Evolutionary conservation across 257 asterid species (phyloP).

Genomic region (Solanum verrucosum): DNA sequence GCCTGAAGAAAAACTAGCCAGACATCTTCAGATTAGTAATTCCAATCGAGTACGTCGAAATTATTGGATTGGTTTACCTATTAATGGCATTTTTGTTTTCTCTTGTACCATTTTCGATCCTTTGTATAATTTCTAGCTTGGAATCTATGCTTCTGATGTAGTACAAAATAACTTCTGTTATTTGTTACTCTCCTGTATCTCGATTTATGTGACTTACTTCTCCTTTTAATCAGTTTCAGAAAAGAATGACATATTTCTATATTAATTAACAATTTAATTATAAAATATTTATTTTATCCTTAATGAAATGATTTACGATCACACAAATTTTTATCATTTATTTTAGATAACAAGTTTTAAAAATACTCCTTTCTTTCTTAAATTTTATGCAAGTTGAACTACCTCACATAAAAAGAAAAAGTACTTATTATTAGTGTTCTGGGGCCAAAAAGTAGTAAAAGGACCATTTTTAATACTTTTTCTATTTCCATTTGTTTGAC

Average conservation of each 20-base stretch:
- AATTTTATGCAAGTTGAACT: rapidly evolving
- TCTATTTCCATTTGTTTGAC: neutral
- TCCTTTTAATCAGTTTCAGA: no score
- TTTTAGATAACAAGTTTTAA: no score
- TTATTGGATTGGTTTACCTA: neutral
- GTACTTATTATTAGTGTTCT: neutral
- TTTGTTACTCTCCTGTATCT: rapidly evolving
- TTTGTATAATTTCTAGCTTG: neutral
- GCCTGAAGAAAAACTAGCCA: constrained; percentile 32
- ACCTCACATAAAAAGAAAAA: no score
- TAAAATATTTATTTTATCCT: no score
- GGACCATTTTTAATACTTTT: no score
- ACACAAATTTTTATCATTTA: no score
- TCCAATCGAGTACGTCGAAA: neutral
- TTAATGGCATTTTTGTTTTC: constrained; percentile 6
- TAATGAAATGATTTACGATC: no score
- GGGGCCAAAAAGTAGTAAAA: neutral
- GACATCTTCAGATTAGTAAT: neutral
- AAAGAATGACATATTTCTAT: no score
- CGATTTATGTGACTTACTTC: no score
- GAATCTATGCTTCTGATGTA: neutral
- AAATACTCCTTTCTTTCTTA: rapidly evolving
- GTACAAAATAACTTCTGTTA: neutral
- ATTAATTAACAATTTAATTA: no score
- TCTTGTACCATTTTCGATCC: neutral